Evolutionary conservation across 495 filamentous ascomycete genomes (phyloP).

Genomic region (Hyaloscypha hepaticicola): DNA sequence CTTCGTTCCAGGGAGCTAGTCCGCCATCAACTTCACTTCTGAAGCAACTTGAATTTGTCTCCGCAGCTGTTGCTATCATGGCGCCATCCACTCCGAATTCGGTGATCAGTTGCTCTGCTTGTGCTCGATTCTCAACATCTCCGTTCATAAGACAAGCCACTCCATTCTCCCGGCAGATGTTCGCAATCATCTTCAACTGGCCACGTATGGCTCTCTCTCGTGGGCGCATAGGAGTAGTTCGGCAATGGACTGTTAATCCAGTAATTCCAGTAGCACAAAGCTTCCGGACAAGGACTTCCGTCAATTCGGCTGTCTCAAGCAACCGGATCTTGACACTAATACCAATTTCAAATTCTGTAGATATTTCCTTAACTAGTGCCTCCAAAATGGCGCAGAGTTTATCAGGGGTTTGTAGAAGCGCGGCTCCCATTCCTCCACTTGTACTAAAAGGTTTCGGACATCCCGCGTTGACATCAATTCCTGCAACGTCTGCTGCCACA

Average conservation of each 20-base stretch:
- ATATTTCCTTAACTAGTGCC: slow-evolving; percentile 76
- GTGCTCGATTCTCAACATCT: slow-evolving; percentile 70
- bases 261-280: slow-evolving; percentile 85
- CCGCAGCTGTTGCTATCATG: slow-evolving; percentile 94
- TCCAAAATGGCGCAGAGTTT: slow-evolving; percentile 76
- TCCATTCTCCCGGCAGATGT: slow-evolving; percentile 74
- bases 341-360: slow-evolving; percentile 73
- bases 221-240: slow-evolving; percentile 93
- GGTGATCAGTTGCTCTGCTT: slow-evolving; percentile 63
- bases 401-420: slow-evolving; percentile 79
- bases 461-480: slow-evolving; percentile 95
- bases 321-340: slow-evolving; percentile 95
- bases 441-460: slow-evolving; percentile 97
- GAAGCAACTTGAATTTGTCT: slow-evolving; percentile 86
- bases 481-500: slow-evolving; percentile 81
- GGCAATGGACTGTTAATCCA: slow-evolving; percentile 89
- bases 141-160: slow-evolving; percentile 95
- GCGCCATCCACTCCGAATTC: slow-evolving; percentile 87
- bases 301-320: slow-evolving; percentile 70
- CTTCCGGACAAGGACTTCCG: slow-evolving; percentile 68
- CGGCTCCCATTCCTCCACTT: slow-evolving; percentile 90
- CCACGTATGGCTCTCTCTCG: slow-evolving; percentile 82
- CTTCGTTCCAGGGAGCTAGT: slow-evolving; percentile 66
- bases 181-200: slow-evolving; percentile 76
- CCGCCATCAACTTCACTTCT: slow-evolving; percentile 62